phyloP scores from a whole-genome alignment of 148 eudicot genomes.

The Dianthus caryophyllus region DNA sequence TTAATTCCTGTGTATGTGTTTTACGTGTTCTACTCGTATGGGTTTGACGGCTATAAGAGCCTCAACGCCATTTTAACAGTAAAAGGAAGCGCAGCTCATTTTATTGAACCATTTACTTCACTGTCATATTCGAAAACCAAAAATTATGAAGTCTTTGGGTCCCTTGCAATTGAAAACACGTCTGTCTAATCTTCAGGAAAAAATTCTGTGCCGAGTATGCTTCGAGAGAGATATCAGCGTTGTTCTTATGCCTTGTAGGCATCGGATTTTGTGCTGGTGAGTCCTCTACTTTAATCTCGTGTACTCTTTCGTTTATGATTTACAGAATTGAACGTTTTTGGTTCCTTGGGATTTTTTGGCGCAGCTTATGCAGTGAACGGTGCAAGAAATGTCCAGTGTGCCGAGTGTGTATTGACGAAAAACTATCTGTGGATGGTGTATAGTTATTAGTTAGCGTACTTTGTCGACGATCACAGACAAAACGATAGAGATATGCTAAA shows the following conservation, averaged over 20 bases:
- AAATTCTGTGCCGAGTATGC: constrained; percentile 83
- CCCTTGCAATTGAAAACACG: too few relatives aligned
- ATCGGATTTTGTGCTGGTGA: constrained; percentile 66
- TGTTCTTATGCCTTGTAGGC: constrained; percentile 26
- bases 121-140: too few relatives aligned
- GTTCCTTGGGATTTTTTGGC: too few relatives aligned
- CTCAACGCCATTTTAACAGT: neutral
- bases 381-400: constrained; percentile 86
- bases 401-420: constrained; percentile 62
- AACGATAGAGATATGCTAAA: neutral
- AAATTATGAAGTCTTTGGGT: too few relatives aligned
- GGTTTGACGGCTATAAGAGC: neutral
- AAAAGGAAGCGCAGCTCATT: too few relatives aligned
- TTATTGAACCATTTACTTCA: too few relatives aligned
- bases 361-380: constrained; percentile 41
- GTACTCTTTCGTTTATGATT: neutral
- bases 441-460: constrained; percentile 35
- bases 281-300: neutral
- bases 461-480: neutral
- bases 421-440: constrained; percentile 82
- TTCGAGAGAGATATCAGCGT: constrained; percentile 42
- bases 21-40: neutral
- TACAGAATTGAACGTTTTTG: too few relatives aligned
- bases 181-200: constrained; percentile 54
- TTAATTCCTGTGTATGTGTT: constrained; percentile 3